Evolutionary conservation across 2,329 filamentous ascomycete species (phyloP), one percentile per base, ranked within the genome.

Genomic region (Pseudogymnoascus sp.): DNA sequence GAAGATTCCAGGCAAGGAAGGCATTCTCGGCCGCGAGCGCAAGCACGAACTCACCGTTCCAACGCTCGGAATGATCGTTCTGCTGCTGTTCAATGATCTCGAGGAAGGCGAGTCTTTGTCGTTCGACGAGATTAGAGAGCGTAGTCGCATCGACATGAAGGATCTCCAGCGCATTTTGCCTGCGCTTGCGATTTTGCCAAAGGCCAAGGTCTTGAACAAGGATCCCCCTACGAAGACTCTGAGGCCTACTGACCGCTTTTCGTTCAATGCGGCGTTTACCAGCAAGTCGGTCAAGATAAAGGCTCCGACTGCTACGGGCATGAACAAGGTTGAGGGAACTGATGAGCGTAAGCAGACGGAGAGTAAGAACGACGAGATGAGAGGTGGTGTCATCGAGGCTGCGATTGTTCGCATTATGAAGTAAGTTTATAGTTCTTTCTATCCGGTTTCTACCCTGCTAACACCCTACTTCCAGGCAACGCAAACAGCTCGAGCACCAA

Each of bases 1-100:
- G 36, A 83, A 85, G 71, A 80, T 90, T 1, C 82, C 85, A 40
- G 88, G 89, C 36, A 92, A 92, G 70, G 83, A 86, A 11, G 84
- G 86, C 2, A 80, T 78, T 0, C 73, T 87, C 21, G 80, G 82
- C 64, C 85, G 82, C 64, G 87, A 89, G 67, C 82, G 89, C 36
- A 86, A 88, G 37, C 93, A 97, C 72, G 95, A 99, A 70, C 80
- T 99, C 63, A 96, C 92, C 66, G 92, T 96, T 18, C 89, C 92
- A 1, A 97, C 95, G 0, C 95, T 95, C 73, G 91, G 87, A 70
- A 96, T 97, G 90, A 79, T 97, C 18, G 86, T 97, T 23, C 77
- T 99, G 18, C 75, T 96, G 51, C 83, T 97, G 0, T 99, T 97
- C 81, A 97, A 97, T 71, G 86, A 93, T 39, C 71, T 96, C 0